Base-by-base conservation (phyloP, 2,329 filamentous ascomycete species). In the Fusarium avenaceum region DNA sequence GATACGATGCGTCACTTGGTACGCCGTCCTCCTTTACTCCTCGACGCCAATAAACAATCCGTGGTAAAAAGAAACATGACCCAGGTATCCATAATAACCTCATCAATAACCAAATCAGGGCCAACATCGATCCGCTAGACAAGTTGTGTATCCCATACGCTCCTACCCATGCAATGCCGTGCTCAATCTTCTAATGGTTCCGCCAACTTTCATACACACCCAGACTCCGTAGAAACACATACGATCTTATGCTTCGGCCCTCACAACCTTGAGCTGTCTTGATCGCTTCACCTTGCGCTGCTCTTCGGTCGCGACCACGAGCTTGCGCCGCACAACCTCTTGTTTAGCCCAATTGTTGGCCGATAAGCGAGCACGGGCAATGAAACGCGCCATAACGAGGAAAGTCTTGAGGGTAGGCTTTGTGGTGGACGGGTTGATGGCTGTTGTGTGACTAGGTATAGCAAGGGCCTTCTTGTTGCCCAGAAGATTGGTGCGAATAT, bases 401-500 rank as follows among this genome's bases (percentile, higher is more conserved):
- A 85, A 83, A 6, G 82, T 79, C 54, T 77, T 79, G 43, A 87
- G 79, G 17, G 79, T 64, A 24, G 74, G 50, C n/a, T 71, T 72
- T 11, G 55, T 54, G 35, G 48, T 39, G 47, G 51, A 48, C 48
- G 59, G 57, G 52, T 67, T 64, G 32, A 53, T 26, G n/a, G 55
- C 19, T 14, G 48, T 47, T 38, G 70, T 48, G 56, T 75, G 62
- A 26, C 72, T 68, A 43, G 80, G 70, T 56, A 76, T 68, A 44
- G 75, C 55, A 53, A 79, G 76, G 43, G 79, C 65, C 51, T 77
- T 77, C 63, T 80, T 79, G 74, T 75, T 79, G 65, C 79, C 77
- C 43, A 81, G 78, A 47, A 81, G 71, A 52, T 80, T 77, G 66
- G 77, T 79, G 67, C 80, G 93, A 84, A 97, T 97, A 72, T 92